These are phyloP conservation scores for Backusella australiensis DNA, from an alignment of 192 early-diverging fungal species.

Conservation along the genomic window DNA sequence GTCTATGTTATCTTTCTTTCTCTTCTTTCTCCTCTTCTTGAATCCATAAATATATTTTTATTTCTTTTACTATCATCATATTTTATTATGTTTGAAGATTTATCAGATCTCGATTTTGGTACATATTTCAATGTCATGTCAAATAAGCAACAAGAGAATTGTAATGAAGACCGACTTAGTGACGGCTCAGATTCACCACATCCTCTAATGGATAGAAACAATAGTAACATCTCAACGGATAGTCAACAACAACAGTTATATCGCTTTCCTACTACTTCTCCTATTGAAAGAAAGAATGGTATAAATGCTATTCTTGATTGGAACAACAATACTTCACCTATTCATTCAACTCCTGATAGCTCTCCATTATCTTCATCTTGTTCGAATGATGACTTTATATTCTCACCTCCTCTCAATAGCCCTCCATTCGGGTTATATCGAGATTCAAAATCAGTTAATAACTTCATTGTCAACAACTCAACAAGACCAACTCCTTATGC, in stretches of 20 bases:
- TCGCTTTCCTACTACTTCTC: background rate
- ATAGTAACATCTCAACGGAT: background rate
- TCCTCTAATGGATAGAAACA: background rate
- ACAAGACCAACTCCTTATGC: background rate
- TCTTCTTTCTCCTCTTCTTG: background rate
- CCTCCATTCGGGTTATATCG: background rate
- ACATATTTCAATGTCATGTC: conserved; percentile 13
- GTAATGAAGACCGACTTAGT: background rate
- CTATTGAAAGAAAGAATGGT: background rate
- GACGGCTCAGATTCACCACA: background rate
- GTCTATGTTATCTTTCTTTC: background rate
- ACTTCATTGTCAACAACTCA: background rate
- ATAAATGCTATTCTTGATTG: conserved; percentile 3
- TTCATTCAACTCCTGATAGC: conserved; percentile 3
- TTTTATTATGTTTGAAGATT: conserved; percentile 1
- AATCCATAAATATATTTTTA: background rate
- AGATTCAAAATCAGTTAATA: background rate
- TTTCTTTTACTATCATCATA: background rate
- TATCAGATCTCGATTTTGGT: conserved; percentile 19
- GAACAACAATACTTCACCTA: conserved; percentile 2
- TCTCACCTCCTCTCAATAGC: background rate
- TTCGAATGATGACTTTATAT: background rate
- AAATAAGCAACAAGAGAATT: background rate
- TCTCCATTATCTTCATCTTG: conserved; percentile 1
- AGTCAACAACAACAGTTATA: background rate